Base-by-base conservation (phyloP, 768 basidiomycete genomes). In the Pleurotus ostreatus region DNA sequence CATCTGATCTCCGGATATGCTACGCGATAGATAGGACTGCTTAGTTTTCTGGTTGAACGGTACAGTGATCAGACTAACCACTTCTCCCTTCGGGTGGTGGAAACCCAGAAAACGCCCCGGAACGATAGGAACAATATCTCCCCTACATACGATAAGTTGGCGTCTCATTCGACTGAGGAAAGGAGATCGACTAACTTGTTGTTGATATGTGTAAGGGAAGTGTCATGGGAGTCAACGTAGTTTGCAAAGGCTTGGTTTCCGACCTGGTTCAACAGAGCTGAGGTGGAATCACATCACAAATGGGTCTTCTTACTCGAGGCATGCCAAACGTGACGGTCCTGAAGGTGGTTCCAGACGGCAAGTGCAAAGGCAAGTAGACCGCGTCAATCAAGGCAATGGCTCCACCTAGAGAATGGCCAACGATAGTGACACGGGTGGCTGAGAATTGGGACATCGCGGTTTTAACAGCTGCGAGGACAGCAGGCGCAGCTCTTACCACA, bases 231-330 rank as follows among this genome's bases (percentile, higher is more conserved):
- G 59, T 86, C 83, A 46, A 86, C 78, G 60, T 82, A 84, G 62
- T 84, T 60, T 0, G 84, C 84, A 59, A 86, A 88, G 1, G 72
- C 80, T 63, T 78, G 77, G 65, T 86, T 85, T 11, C 85, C 83
- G 26, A 78, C 77, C 77, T 37, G 4, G 44, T 5, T 26, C 30
- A 12, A 15, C 1, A 6, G 4, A 9, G 12, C 13, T 13, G 56
- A 44, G 38, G 20, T 20, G 20, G 20, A 20, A 20, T 20, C 20
- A 20, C 20, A 20, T 20, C 1, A 20, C 2, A 20, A 38, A 23
- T 20, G 56, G 22, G 7, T 49, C 47, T 39, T 13, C 70, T 34
- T 63, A 76, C 78, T 38, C 78, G 66, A 22, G 78, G 77, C 64
- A 77, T 63, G 5, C 77, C 79, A 54, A 77, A 80, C 7, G 66